These are phyloP conservation scores for Rhytidhysteron rufulum DNA, from an alignment of 2,329 filamentous ascomycete genomes.

Conservation along the genomic window DNA sequence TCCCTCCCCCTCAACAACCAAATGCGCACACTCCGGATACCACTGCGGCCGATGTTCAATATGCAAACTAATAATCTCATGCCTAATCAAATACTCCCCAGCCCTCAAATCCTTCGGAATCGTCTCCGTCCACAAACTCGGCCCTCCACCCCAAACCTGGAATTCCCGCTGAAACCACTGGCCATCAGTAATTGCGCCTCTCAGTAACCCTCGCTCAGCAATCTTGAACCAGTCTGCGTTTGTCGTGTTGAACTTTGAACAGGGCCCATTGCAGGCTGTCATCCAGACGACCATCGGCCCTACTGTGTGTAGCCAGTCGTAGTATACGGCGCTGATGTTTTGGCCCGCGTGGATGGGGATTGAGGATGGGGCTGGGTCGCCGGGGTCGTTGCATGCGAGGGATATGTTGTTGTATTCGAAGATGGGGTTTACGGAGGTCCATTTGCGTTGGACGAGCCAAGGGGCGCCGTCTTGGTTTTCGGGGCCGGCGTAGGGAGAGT, in stretches of 20 bases:
- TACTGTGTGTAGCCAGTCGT: slow-evolving; percentile 26
- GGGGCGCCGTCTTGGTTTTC: slow-evolving; percentile 16
- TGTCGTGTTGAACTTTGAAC: slow-evolving; percentile 11
- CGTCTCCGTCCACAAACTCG: slow-evolving; percentile 22
- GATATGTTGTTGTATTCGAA: slow-evolving; percentile 17
- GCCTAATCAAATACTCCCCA: slow-evolving; percentile 23
- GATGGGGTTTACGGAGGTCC: slow-evolving; percentile 26
- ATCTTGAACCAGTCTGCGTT: slow-evolving; percentile 26
- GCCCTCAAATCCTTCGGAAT: slow-evolving; percentile 16
- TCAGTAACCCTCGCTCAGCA: slow-evolving; percentile 16
- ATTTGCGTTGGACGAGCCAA: slow-evolving; percentile 26
- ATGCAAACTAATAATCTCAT: slow-evolving; percentile 29
- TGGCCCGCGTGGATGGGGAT: slow-evolving; percentile 23
- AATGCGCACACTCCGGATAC: slow-evolving; percentile 28
- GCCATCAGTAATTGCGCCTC: slow-evolving; percentile 18
- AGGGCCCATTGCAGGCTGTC: slow-evolving; percentile 22
- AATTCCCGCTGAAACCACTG: slow-evolving; percentile 26
- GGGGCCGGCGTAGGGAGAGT: slow-evolving; percentile 20
- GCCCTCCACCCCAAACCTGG: slow-evolving; percentile 19
- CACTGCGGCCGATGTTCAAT: slow-evolving; percentile 24
- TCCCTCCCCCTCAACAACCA: slow-evolving; percentile 19
- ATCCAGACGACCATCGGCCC: slow-evolving; percentile 29
- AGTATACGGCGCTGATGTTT: slow-evolving; percentile 24
- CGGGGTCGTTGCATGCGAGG: slow-evolving; percentile 27
- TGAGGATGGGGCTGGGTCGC: slow-evolving; percentile 17